phyloP scores from a whole-genome alignment of 345 rosid species.

The Murraya koenigii region DNA sequence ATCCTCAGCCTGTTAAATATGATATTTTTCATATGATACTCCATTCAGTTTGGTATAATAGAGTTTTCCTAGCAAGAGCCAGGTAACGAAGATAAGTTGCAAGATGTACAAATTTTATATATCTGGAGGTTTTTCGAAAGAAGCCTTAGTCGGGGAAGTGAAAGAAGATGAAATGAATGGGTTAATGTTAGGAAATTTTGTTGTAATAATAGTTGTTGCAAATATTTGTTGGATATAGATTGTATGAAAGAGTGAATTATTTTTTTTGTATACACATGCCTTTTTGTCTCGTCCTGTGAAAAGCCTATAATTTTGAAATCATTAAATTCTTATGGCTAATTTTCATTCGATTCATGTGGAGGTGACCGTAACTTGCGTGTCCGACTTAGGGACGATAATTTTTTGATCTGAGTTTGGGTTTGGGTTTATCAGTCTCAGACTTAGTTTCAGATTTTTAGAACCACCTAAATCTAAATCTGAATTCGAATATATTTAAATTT shows the following conservation, averaged over 20 bases:
- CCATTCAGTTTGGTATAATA: conserved; percentile 83
- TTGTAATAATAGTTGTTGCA: background rate
- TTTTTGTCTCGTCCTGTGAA: background rate
- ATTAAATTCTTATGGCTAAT: background rate
- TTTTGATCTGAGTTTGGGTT: too few relatives aligned
- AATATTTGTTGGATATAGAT: conserved; percentile 8
- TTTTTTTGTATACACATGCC: background rate
- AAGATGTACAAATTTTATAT: background rate
- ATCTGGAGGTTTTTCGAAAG: background rate
- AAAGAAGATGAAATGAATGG: background rate
- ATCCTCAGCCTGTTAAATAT: conserved; percentile 65
- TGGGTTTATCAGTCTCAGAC: too few relatives aligned
- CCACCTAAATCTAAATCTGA: too few relatives aligned
- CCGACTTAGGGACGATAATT: too few relatives aligned
- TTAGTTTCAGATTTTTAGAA: too few relatives aligned
- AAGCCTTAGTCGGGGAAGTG: background rate
- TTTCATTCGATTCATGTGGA: background rate
- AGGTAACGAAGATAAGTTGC: background rate
- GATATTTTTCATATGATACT: conserved; percentile 94
- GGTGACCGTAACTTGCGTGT: too few relatives aligned
- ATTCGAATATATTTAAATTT: too few relatives aligned
- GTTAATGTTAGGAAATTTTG: conserved; percentile 2
- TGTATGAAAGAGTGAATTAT: background rate
- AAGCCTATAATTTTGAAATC: background rate
- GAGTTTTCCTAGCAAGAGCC: conserved; percentile 60